Evolutionary conservation across 2,329 filamentous ascomycete species (phyloP).

Genomic region (Pseudogymnoascus verrucosus): DNA sequence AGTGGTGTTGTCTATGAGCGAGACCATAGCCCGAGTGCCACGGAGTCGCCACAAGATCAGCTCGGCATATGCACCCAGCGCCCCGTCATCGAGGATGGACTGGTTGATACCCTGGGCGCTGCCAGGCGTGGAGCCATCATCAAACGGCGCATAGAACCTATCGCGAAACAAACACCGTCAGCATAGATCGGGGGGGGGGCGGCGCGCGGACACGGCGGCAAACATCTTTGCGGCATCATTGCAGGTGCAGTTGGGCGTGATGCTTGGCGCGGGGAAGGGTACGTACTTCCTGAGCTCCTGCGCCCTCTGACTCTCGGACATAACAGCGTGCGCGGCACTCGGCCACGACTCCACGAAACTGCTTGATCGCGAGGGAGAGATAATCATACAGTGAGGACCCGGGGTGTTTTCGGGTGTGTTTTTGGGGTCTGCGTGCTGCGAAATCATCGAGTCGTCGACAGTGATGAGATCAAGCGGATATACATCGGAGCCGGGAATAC

Average conservation of each 20-base stretch:
- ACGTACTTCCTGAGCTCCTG: slow-evolving; percentile 26
- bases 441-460: not conserved
- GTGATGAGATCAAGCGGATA: slow-evolving; percentile 6
- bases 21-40: slow-evolving; percentile 24
- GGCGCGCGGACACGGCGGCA: not conserved
- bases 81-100: slow-evolving; percentile 22
- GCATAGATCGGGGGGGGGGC: not conserved
- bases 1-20: slow-evolving; percentile 22
- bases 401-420: not conserved
- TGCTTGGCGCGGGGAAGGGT: not conserved
- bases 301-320: slow-evolving; percentile 18
- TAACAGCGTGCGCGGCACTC: not conserved
- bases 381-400: slow-evolving; percentile 1
- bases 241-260: not conserved
- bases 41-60: slow-evolving; percentile 17
- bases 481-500: not conserved
- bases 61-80: slow-evolving; percentile 11
- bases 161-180: not conserved
- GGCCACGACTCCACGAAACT: slow-evolving; percentile 4
- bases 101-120: slow-evolving; percentile 18
- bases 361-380: slow-evolving; percentile 3
- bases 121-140: slow-evolving; percentile 7
- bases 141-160: slow-evolving; percentile 24
- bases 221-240: slow-evolving; percentile 8
- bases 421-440: not conserved